Evolutionary conservation across 2,329 filamentous ascomycete genomes (phyloP).

Genomic region (Monilinia fructicola): DNA sequence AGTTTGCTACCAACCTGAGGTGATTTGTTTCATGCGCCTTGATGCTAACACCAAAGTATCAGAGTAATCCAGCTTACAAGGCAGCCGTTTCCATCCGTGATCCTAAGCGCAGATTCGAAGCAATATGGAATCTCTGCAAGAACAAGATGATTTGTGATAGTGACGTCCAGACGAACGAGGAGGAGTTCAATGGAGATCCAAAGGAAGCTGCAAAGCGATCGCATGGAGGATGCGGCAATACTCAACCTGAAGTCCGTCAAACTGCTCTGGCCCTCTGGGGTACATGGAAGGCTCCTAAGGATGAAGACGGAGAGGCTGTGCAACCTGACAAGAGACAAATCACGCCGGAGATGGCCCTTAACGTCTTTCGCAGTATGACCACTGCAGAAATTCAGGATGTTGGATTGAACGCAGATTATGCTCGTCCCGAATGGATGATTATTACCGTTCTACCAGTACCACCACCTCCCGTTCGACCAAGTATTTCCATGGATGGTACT

Average conservation of each 20-base stretch:
- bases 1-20: constrained; percentile 64
- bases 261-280: constrained; percentile 80
- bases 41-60: constrained; percentile 60
- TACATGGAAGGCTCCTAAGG: constrained; percentile 69
- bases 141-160: constrained; percentile 82
- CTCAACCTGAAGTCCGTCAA: constrained; percentile 83
- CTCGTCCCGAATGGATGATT: constrained; percentile 97
- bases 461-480: constrained; percentile 91
- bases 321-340: constrained; percentile 78
- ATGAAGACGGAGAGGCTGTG: constrained; percentile 68
- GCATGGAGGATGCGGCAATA: constrained; percentile 92
- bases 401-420: constrained; percentile 91
- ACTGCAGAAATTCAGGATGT: constrained; percentile 81
- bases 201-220: constrained; percentile 52
- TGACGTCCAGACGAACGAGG: constrained; percentile 66
- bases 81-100: constrained; percentile 83
- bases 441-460: constrained; percentile 93
- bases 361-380: constrained; percentile 82
- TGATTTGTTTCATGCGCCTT: constrained; percentile 52
- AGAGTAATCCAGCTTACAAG: constrained; percentile 82
- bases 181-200: constrained; percentile 62
- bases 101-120: constrained; percentile 90
- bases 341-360: constrained; percentile 79
- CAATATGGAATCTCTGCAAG: constrained; percentile 90
- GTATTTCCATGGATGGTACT: constrained; percentile 95